Evolutionary conservation across 2,329 filamentous ascomycete species (phyloP).

Genomic region (Lasiodiplodia sp.): DNA sequence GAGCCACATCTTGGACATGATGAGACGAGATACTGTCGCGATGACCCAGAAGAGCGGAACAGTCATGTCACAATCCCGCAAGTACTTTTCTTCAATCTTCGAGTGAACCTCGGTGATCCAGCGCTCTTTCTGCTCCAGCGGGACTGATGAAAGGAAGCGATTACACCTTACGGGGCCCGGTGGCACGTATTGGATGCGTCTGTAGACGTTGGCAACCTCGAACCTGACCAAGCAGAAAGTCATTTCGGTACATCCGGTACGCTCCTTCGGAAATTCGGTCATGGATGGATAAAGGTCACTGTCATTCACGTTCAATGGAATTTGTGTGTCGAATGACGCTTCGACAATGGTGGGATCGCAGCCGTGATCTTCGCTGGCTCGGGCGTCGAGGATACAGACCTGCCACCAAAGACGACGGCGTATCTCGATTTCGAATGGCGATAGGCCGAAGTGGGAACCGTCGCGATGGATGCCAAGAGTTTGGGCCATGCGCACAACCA

Average conservation of each 20-base stretch:
- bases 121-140: conserved; percentile 56
- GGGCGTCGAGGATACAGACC: conserved; percentile 64
- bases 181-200: conserved; percentile 54
- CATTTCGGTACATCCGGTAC: conserved; percentile 64
- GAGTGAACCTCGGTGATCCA: conserved; percentile 59
- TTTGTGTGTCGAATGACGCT: conserved; percentile 66
- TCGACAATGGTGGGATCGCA: conserved; percentile 67
- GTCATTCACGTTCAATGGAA: conserved; percentile 66
- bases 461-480: conserved; percentile 68
- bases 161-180: conserved; percentile 51
- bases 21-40: conserved; percentile 69
- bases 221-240: conserved; percentile 63
- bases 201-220: conserved; percentile 58
- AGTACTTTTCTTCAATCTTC: conserved; percentile 57
- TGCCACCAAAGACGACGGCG: conserved; percentile 68
- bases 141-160: conserved; percentile 52
- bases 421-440: conserved; percentile 68
- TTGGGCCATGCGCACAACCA: conserved; percentile 66
- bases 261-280: conserved; percentile 56
- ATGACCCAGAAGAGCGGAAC: conserved; percentile 72
- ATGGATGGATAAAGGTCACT: conserved; percentile 58
- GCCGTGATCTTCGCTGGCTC: conserved; percentile 69
- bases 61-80: conserved; percentile 60
- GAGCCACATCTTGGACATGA: conserved; percentile 77
- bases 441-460: conserved; percentile 61